Base-by-base conservation (phyloP, 2,329 filamentous ascomycete species). In the Ophiobolus disseminans region DNA sequence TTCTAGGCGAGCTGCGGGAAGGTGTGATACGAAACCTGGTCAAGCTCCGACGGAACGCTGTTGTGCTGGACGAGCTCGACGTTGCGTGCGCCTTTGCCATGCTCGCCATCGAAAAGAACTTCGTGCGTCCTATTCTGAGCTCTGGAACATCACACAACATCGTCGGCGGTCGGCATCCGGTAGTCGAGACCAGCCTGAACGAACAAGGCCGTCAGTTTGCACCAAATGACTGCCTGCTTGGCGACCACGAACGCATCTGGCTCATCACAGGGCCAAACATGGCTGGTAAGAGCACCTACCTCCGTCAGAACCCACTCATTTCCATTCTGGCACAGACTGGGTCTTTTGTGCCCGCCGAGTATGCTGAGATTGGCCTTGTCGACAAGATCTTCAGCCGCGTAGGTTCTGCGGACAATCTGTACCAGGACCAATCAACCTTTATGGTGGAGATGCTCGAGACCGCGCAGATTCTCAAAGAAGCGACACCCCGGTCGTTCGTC, bases 361-460 rank as follows among this genome's bases (percentile, higher is more conserved):
- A 90, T 70, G 93, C 91, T 3, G 86, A 90, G 62, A 81, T 99
- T 20, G 92, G 93, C 1, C 80, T 99, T 34, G 91, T 97, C n/a
- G 94, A 99, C 75, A 91, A 93, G 64, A 88, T 99, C 44, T 97
- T 96, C 77, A 94, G 88, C 68, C 89, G 94, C 3, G 77, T 68
- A 20, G 94, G 94, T 1, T 95, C 91, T 1, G 94, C 93, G 1
- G 95, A 99, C 72, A 93, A 96, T 69, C 80, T 99, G n/a, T 97
- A 89, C 76, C 85, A 86, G 40, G 89, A 96, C 76, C 92, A 97
- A 73, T 96, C 91, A 43, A 99, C 95, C 0, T 99, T 99, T 74
- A 97, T 99, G 94, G 91, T 97, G 1, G 94, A 99, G 76, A 99
- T 99, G 94, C 82, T 97, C 2, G 94, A 99, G 75, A 96, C 94